A percentile compares a stretch with the other conserved stretches of the same genome.
phyloP scores from a whole-genome alignment of 441 rosid species.

The Metrosideros polymorpha region DNA sequence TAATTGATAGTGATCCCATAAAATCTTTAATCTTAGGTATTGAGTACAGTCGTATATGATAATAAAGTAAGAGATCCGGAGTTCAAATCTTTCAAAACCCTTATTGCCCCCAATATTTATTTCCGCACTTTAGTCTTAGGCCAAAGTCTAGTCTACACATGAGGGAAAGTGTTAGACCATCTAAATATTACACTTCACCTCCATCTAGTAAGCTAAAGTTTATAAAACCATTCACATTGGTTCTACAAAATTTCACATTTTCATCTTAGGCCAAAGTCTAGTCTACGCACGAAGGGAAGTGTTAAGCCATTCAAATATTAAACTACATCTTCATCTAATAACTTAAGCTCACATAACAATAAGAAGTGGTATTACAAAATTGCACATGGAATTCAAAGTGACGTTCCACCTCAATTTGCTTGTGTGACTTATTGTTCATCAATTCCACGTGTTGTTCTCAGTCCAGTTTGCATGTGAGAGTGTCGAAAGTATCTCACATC shows the following conservation, averaged over 20 bases:
- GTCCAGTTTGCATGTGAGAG: neutral
- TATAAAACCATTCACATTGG: neutral
- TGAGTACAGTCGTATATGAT: no score
- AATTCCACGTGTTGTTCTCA: neutral
- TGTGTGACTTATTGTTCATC: neutral
- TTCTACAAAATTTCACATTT: neutral
- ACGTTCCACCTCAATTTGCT: neutral
- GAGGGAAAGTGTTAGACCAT: neutral
- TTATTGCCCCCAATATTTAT: accelerated
- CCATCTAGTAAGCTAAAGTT: neutral
- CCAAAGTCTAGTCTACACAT: neutral
- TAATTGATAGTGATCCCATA: accelerated
- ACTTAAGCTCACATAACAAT: neutral
- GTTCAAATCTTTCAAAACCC: neutral
- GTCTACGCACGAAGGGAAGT: neutral
- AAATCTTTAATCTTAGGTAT: no score
- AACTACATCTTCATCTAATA: neutral
- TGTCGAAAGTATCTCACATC: neutral
- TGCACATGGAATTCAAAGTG: neutral
- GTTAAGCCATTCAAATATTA: neutral
- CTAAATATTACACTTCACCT: neutral
- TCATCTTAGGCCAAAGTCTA: neutral
- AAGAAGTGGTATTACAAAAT: neutral
- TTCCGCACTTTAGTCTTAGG: neutral
- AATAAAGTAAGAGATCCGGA: neutral